Conservation (phyloP, 2,329 filamentous ascomycete genomes). For the Ophiostoma piceae region DNA sequence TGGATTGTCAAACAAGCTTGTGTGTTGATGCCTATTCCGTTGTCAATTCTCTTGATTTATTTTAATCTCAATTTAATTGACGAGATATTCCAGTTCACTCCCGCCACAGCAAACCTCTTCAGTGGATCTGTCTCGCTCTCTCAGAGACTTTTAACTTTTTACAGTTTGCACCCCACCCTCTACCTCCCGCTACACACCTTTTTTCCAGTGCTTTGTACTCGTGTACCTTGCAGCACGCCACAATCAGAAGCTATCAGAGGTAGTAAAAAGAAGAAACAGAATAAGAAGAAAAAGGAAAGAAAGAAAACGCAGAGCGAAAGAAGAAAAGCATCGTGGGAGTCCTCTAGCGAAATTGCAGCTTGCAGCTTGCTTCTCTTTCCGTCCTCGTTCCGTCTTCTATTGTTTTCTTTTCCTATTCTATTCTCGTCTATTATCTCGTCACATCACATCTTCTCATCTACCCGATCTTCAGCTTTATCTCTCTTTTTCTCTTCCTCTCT, state of each 20-base stretch:
- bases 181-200: background rate
- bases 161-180: constrained; percentile 1
- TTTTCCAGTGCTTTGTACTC: background rate
- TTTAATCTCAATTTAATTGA: background rate
- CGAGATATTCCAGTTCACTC: background rate
- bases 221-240: constrained; percentile 7
- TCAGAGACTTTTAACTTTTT: too few relatives aligned
- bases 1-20: background rate
- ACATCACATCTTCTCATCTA: background rate
- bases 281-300: constrained; percentile 7
- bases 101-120: background rate
- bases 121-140: background rate
- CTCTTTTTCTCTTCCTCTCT: background rate
- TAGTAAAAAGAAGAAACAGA: background rate
- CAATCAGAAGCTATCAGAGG: background rate
- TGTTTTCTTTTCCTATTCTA: background rate
- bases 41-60: background rate
- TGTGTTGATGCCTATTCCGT: background rate
- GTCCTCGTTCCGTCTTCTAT: background rate
- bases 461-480: background rate
- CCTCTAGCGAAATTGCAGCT: background rate
- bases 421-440: background rate
- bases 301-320: background rate
- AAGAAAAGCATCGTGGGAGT: background rate
- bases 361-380: background rate